Conservation (phyloP, 345 rosid species). For the Citrus cavaleriei region DNA sequence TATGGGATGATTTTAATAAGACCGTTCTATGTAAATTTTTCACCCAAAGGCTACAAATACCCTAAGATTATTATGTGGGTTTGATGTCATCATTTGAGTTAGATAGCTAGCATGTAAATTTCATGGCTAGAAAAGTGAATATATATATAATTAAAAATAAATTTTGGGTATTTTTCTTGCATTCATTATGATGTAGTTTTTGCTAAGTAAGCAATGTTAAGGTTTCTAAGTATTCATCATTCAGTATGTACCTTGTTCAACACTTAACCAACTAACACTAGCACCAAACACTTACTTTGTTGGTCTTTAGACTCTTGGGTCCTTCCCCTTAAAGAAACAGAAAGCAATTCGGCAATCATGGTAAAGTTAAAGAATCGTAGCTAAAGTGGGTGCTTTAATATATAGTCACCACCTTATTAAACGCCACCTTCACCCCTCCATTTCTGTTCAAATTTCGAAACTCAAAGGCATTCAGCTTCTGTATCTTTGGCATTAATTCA, state of each 20-base stretch:
- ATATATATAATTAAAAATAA: neutral
- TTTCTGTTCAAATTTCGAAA: slow-evolving; percentile 28
- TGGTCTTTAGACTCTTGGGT: slow-evolving; percentile 8
- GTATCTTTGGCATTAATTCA: neutral
- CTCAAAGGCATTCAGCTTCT: neutral
- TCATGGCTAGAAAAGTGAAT: neutral
- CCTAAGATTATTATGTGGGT: too few relatives aligned
- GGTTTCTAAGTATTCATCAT: slow-evolving; percentile 22
- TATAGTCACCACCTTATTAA: slow-evolving; percentile 13
- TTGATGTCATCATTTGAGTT: neutral
- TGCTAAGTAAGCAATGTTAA: slow-evolving; percentile 9
- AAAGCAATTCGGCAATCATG: slow-evolving; percentile 37
- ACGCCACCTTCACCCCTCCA: slow-evolving; percentile 20
- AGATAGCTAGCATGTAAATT: neutral
- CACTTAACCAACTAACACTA: slow-evolving; percentile 49
- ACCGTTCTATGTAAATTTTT: neutral
- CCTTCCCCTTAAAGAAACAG: slow-evolving; percentile 57
- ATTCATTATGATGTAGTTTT: slow-evolving; percentile 11
- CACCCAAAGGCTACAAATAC: neutral
- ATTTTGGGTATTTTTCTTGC: neutral
- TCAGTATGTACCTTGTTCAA: slow-evolving; percentile 36
- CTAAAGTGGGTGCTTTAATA: slow-evolving; percentile 25
- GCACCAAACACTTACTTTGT: slow-evolving; percentile 26
- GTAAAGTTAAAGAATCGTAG: slow-evolving; percentile 10
- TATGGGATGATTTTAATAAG: neutral